Evolutionary conservation across 768 basidiomycete species (phyloP).

Genomic region (Pleurotus tuber-regium): DNA sequence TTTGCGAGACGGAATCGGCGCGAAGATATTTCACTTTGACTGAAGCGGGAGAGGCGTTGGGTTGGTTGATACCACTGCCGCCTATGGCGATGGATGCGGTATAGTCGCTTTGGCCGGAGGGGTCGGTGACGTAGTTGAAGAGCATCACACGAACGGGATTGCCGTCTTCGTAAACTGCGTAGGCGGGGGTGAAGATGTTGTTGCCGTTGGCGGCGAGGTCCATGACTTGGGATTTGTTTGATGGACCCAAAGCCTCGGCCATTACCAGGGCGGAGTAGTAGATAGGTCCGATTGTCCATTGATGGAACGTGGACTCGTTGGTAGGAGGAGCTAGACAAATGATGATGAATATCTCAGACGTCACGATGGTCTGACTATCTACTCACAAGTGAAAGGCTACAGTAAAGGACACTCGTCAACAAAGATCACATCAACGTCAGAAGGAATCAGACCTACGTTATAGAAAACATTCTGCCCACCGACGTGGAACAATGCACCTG

Average conservation of each 20-base stretch:
- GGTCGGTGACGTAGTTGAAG: constrained; percentile 72
- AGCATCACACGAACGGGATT: constrained; percentile 58
- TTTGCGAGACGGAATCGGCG: constrained; percentile 56
- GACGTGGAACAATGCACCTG: constrained; percentile 52
- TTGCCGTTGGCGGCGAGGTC: constrained; percentile 56
- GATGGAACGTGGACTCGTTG: constrained; percentile 52
- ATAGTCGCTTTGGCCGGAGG: constrained; percentile 51
- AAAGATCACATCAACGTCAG: constrained; percentile 20
- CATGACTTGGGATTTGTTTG: constrained; percentile 61
- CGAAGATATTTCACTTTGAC: constrained; percentile 60
- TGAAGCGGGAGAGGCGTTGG: constrained; percentile 33
- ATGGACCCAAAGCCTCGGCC: constrained; percentile 68
- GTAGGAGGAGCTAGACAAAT: constrained; percentile 38
- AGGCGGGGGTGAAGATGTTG: constrained; percentile 59
- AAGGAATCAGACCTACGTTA: constrained; percentile 43
- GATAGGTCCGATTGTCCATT: constrained; percentile 74
- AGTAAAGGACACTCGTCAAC: constrained; percentile 37
- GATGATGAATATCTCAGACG: neutral
- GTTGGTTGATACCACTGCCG: constrained; percentile 34
- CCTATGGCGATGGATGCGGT: constrained; percentile 47
- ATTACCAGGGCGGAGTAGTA: constrained; percentile 74
- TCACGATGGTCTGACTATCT: neutral
- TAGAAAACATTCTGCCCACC: constrained; percentile 70
- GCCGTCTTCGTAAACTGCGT: constrained; percentile 75
- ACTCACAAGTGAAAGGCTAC: constrained; percentile 58